phyloP scores from a whole-genome alignment of 371 early-diverging fungal species.

The Rhizopus sp. region DNA sequence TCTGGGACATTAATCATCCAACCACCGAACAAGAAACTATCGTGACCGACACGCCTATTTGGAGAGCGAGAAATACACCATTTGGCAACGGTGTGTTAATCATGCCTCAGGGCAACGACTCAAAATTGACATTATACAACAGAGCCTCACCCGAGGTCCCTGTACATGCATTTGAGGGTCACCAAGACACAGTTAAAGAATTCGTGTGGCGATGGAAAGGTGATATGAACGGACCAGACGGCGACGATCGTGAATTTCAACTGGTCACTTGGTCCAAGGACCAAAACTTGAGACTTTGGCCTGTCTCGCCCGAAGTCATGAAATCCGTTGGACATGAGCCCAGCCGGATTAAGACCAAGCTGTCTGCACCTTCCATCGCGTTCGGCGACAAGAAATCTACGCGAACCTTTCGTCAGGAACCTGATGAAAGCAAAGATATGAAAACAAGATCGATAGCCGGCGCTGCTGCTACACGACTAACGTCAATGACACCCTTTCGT shows the following conservation, averaged over 20 bases:
- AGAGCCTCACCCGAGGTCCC: constrained; percentile 59
- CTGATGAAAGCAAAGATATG: constrained; percentile 18
- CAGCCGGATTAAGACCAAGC: constrained; percentile 25
- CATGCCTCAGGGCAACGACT: constrained; percentile 83
- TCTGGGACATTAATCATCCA: constrained; percentile 80
- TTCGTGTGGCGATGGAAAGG: constrained; percentile 86
- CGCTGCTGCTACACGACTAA: constrained; percentile 19
- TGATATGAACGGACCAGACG: constrained; percentile 36
- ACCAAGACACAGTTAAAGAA: constrained; percentile 83
- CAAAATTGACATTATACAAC: constrained; percentile 71
- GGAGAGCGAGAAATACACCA: constrained; percentile 86
- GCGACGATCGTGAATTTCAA: constrained; percentile 76
- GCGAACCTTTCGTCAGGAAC: constrained; percentile 46
- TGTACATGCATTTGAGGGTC: constrained; percentile 80
- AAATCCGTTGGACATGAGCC: constrained; percentile 45
- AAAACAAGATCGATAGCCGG: constrained; percentile 43
- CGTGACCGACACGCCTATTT: constrained; percentile 75
- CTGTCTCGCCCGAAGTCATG: constrained; percentile 62
- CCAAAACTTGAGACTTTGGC: constrained; percentile 87
- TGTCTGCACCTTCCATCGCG: constrained; percentile 28
- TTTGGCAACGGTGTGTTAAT: constrained; percentile 83
- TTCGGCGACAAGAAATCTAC: constrained; percentile 17
- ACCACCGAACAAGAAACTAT: constrained; percentile 68
- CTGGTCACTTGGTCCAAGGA: constrained; percentile 93
- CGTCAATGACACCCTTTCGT: constrained; percentile 45